A percentile compares a stretch with the other conserved stretches of the same genome.
These are phyloP conservation scores for Sphaerosporella brunnea DNA, from an alignment of 495 filamentous ascomycete species.

Conservation along the genomic window DNA sequence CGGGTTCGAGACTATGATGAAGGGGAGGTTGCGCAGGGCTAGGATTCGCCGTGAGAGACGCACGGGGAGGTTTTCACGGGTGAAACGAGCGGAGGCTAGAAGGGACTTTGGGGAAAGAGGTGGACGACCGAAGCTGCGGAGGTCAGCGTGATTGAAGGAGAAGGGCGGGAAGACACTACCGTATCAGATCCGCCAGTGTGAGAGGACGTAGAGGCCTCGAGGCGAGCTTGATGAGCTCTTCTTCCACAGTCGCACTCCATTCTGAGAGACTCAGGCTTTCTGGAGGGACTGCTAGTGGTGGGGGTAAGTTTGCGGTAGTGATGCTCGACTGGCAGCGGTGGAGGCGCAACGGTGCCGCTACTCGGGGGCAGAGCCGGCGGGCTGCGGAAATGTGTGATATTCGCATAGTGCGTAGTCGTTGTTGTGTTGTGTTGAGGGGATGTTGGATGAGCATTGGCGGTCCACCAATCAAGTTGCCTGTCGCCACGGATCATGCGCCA, in stretches of 20 bases:
- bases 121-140: conserved; percentile 44
- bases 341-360: no score
- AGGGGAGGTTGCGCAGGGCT: conserved; percentile 79
- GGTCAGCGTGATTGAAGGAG: conserved; percentile 4
- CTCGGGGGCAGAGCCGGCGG: no score
- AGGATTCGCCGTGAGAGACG: conserved; percentile 91
- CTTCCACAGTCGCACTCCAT: conserved; percentile 29
- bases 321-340: no score
- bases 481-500: no score
- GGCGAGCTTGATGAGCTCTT: conserved; percentile 61
- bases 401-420: no score
- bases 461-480: no score
- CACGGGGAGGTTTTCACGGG: conserved; percentile 75
- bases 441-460: no score
- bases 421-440: no score
- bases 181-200: conserved; percentile 73
- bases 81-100: conserved; percentile 81
- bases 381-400: no score
- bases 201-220: conserved; percentile 61
- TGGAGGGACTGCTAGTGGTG: no score
- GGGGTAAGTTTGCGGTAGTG: no score
- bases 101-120: conserved; percentile 65
- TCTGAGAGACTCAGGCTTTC: neutral
- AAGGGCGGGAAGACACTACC: conserved; percentile 32
- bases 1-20: conserved; percentile 91